Evolutionary conservation across 805 yeast genomes (phyloP).

Genomic region (Sugiyamaella chiloensis): DNA sequence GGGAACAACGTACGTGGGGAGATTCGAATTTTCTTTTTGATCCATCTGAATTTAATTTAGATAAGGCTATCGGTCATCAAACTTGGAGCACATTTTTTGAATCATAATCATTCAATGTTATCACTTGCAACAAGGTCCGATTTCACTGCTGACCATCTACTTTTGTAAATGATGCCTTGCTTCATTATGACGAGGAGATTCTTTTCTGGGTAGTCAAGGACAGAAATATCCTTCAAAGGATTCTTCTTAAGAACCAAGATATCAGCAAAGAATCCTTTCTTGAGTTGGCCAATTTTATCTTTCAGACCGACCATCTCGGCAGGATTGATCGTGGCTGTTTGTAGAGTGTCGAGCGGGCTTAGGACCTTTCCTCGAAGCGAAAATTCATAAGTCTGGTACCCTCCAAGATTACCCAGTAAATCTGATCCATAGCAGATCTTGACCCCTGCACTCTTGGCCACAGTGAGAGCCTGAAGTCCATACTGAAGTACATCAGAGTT

Average conservation of each 20-base stretch:
- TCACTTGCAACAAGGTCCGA: background rate
- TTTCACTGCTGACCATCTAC: slow-evolving; percentile 2
- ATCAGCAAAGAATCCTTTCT: slow-evolving; percentile 7
- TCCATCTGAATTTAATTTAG: slow-evolving; percentile 2
- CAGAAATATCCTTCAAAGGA: slow-evolving; percentile 5
- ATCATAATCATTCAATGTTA: background rate
- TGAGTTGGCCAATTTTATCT: slow-evolving; percentile 9
- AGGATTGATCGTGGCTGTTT: slow-evolving; percentile 6
- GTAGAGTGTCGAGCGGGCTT: background rate
- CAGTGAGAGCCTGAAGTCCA: slow-evolving; percentile 1
- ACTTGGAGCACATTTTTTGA: slow-evolving; percentile 4
- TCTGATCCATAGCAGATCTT: slow-evolving; percentile 7
- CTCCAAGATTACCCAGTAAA: slow-evolving; percentile 1
- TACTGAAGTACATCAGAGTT: slow-evolving; percentile 4
- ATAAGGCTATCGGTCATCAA: slow-evolving; percentile 1
- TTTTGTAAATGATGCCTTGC: slow-evolving; percentile 6
- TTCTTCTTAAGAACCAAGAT: slow-evolving; percentile 2
- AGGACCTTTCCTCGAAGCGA: slow-evolving; percentile 3
- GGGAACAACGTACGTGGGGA: slow-evolving; percentile 1
- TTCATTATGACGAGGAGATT: slow-evolving; percentile 3
- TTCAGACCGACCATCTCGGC: slow-evolving; percentile 6
- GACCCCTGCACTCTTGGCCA: slow-evolving; percentile 5
- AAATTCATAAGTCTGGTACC: slow-evolving; percentile 7
- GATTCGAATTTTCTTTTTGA: slow-evolving; percentile 2
- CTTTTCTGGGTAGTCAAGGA: slow-evolving; percentile 5